Conservation (phyloP, 768 basidiomycete genomes). For the Lentinula edodes region DNA sequence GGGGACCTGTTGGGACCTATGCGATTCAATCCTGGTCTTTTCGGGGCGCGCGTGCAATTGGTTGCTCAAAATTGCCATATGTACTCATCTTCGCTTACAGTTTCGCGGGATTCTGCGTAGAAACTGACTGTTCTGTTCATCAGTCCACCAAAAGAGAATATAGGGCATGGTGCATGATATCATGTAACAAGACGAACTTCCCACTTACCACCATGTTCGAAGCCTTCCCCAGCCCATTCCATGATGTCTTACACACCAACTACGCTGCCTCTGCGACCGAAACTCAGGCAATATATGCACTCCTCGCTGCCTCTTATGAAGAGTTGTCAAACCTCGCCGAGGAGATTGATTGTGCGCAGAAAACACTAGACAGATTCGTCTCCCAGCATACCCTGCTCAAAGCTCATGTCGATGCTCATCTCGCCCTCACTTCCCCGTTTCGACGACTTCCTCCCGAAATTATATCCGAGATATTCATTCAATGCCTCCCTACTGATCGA, state of each 20-base stretch:
- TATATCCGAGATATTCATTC: slow-evolving; percentile 5
- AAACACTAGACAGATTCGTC: neutral
- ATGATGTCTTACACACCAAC: slow-evolving; percentile 1
- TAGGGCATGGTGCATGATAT: no score
- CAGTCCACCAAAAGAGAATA: neutral
- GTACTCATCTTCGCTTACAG: neutral
- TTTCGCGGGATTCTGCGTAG: neutral
- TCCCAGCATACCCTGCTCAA: neutral
- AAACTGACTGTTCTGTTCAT: neutral
- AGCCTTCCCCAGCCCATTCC: neutral
- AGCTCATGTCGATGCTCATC: slow-evolving; percentile 4
- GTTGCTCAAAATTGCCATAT: neutral
- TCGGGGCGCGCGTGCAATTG: neutral
- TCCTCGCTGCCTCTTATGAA: neutral
- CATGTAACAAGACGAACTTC: neutral
- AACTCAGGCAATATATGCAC: neutral
- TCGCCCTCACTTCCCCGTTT: slow-evolving; percentile 5
- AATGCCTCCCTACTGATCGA: slow-evolving; percentile 1
- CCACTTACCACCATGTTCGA: neutral
- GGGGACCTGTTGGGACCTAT: neutral
- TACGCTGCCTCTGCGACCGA: neutral
- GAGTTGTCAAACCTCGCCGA: neutral
- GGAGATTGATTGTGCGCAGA: neutral
- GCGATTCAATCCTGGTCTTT: neutral
- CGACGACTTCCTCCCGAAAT: slow-evolving; percentile 6